A percentile compares a stretch with the other conserved stretches of the same genome.
Conservation (phyloP, 1,284 basidiomycete genomes). For the Leccinum fallax region DNA sequence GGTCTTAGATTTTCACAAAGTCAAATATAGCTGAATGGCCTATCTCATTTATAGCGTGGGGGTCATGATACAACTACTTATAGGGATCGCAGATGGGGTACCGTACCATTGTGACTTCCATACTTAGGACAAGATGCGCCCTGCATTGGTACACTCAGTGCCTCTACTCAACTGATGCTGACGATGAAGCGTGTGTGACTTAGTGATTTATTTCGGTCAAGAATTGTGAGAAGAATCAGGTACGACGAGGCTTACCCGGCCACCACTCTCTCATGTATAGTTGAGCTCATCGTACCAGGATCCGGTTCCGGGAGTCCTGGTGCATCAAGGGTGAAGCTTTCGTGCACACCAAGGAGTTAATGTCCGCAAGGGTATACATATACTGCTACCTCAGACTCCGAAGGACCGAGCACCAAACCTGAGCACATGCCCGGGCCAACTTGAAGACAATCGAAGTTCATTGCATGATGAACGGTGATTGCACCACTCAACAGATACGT, state of each 20-base stretch:
- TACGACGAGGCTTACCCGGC: background rate
- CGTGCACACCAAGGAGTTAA: background rate
- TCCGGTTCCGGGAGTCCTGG: background rate
- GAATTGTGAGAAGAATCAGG: background rate
- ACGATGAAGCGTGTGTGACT: background rate
- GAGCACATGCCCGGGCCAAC: background rate
- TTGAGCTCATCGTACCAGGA: background rate
- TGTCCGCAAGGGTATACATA: background rate
- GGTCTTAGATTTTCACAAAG: too few relatives aligned
- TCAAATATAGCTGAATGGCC: too few relatives aligned
- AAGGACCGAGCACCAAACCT: background rate
- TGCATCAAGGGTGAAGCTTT: background rate
- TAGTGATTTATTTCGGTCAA: background rate
- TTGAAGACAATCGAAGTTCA: background rate
- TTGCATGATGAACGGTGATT: background rate
- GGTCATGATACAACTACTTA: background rate
- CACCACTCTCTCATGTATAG: background rate
- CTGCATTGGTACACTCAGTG: background rate
- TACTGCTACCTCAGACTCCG: background rate
- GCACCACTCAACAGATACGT: background rate
- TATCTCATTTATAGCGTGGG: background rate
- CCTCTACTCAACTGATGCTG: too few relatives aligned
- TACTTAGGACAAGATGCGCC: background rate
- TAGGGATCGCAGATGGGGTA: background rate
- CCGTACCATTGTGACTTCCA: background rate